Percentiles rank a stretch among this genome's conserved stretches.
These are phyloP conservation scores for Cercospora sp. DNA, from an alignment of 2,329 filamentous ascomycete species.

Conservation along the genomic window DNA sequence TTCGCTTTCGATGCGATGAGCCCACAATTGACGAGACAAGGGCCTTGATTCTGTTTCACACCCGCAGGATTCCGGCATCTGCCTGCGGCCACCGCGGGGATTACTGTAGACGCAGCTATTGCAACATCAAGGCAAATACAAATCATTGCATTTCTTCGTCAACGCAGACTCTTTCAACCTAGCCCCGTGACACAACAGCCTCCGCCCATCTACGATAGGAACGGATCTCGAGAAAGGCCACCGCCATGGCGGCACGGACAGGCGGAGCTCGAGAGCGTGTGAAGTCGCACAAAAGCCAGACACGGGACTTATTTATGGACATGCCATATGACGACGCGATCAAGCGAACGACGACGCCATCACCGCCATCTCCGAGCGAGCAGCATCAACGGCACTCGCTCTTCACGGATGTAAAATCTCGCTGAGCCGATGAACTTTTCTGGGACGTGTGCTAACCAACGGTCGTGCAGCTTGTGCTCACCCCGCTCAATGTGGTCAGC, in stretches of 20 bases:
- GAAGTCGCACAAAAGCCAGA: constrained; percentile 32
- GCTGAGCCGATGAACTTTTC: constrained; percentile 1
- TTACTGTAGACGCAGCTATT: background rate
- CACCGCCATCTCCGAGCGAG: constrained; percentile 25
- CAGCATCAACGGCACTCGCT: constrained; percentile 19
- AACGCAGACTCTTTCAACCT: constrained; percentile 2
- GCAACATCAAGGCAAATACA: constrained; percentile 3
- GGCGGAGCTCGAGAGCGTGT: constrained; percentile 16
- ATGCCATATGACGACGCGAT: constrained; percentile 30
- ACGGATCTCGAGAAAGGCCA: constrained; percentile 8
- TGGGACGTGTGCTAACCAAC: constrained; percentile 1
- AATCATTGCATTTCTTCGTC: background rate
- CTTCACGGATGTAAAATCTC: constrained; percentile 28
- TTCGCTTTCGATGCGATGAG: background rate
- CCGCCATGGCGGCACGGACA: constrained; percentile 21
- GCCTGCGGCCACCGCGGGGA: background rate
- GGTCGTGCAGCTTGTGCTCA: constrained; percentile 50
- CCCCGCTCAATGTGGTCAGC: constrained; percentile 62
- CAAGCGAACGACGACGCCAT: constrained; percentile 24
- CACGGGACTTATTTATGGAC: constrained; percentile 34
- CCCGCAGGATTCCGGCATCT: background rate
- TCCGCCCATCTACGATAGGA: background rate
- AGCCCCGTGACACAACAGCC: constrained; percentile 23
- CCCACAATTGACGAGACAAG: background rate
- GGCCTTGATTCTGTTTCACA: background rate